Conservation (phyloP, 2,329 filamentous ascomycete species). For the Cladophialophora bantiana region DNA sequence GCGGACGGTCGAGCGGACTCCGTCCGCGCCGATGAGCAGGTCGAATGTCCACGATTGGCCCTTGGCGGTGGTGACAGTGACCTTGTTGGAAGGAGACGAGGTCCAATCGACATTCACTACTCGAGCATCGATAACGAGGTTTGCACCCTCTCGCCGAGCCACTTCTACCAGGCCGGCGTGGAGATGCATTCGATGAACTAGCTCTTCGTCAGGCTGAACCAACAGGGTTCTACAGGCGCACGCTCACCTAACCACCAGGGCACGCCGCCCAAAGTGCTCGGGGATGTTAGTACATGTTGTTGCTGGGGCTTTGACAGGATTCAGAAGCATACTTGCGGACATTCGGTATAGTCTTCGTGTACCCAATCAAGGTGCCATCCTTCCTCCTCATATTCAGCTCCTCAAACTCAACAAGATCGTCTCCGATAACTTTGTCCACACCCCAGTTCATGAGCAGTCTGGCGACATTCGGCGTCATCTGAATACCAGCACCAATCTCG, state of each 20-base stretch:
- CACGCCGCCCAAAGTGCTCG: conserved; percentile 25
- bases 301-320: background rate
- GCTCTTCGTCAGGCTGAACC: background rate
- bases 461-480: conserved; percentile 37
- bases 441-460: conserved; percentile 51
- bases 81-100: conserved; percentile 18
- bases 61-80: conserved; percentile 32
- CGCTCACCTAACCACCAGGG: conserved; percentile 44
- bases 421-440: conserved; percentile 50
- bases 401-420: conserved; percentile 50
- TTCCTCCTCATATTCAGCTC: conserved; percentile 49
- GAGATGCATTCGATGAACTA: conserved; percentile 58
- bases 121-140: conserved; percentile 48
- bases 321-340: conserved; percentile 21
- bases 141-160: conserved; percentile 49
- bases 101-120: conserved; percentile 46
- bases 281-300: conserved; percentile 11
- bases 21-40: conserved; percentile 52
- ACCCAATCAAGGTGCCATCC: conserved; percentile 48
- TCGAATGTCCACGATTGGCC: conserved; percentile 45
- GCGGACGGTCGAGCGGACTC: conserved; percentile 51
- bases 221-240: background rate
- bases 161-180: conserved; percentile 53
- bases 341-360: conserved; percentile 44
- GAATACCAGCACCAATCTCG: conserved; percentile 47